These are phyloP conservation scores for Blastobotrys petasosporus DNA, from an alignment of 1,139 yeast genomes.

Conservation along the genomic window DNA sequence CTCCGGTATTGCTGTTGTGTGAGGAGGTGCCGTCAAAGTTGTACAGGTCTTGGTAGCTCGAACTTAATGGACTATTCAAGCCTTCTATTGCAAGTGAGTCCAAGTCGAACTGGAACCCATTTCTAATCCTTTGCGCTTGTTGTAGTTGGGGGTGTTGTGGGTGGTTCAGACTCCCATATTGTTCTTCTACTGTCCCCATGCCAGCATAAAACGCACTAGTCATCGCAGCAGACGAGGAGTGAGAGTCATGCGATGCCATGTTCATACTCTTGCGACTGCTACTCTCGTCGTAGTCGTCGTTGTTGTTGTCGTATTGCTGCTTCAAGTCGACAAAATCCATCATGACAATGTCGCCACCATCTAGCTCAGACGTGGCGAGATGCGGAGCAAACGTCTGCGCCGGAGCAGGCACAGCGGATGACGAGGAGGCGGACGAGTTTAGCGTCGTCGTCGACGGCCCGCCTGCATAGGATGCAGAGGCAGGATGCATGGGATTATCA, in stretches of 20 bases:
- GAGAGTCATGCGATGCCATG: not conserved
- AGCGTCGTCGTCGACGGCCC: no score
- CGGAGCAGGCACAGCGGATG: constrained; percentile 9
- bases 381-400: constrained; percentile 8
- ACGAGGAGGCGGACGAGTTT: not conserved
- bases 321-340: not conserved
- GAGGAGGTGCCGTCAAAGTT: not conserved
- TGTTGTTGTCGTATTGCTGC: not conserved
- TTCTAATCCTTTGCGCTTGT: constrained; percentile 7
- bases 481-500: no score
- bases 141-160: not conserved
- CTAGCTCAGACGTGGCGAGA: constrained; percentile 4
- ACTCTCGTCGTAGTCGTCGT: not conserved
- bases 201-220: not conserved
- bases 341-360: constrained; percentile 12
- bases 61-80: constrained; percentile 18
- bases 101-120: constrained; percentile 27
- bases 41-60: constrained; percentile 11
- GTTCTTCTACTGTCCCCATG: no score
- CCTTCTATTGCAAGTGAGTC: constrained; percentile 33
- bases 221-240: not conserved
- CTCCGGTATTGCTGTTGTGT: not conserved
- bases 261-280: not conserved
- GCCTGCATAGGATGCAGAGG: no score
- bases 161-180: not conserved